A percentile compares a stretch with the other conserved stretches of the same genome.
Conservation (phyloP, 768 basidiomycete species). For the Daedalea quercina region DNA sequence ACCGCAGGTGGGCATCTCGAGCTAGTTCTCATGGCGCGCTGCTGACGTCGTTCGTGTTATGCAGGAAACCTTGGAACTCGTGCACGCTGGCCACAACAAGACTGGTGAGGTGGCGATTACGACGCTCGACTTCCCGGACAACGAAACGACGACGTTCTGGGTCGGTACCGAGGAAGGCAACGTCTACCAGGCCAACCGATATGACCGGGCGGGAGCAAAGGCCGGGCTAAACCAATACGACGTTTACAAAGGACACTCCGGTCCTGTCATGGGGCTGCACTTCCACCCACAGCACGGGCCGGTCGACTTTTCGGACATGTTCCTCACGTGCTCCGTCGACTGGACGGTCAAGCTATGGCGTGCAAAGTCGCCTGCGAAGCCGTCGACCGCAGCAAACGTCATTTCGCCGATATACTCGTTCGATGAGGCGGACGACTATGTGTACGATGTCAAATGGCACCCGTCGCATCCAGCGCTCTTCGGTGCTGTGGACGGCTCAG, state of each 20-base stretch:
- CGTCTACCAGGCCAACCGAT: conserved; percentile 93
- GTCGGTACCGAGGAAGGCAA: conserved; percentile 98
- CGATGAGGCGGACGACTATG: conserved; percentile 97
- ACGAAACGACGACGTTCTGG: conserved; percentile 96
- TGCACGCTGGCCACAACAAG: conserved; percentile 89
- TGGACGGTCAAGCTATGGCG: conserved; percentile 99
- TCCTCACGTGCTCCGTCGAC: conserved; percentile 88
- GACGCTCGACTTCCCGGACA: conserved; percentile 88
- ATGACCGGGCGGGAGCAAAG: conserved; percentile 95
- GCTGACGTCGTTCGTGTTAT: background rate
- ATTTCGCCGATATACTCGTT: conserved; percentile 87
- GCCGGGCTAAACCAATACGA: conserved; percentile 92
- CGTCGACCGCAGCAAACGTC: conserved; percentile 47
- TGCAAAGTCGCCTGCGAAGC: conserved; percentile 68
- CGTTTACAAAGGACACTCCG: conserved; percentile 87
- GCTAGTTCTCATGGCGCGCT: background rate
- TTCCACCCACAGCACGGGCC: conserved; percentile 91
- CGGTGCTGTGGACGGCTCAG: conserved; percentile 89
- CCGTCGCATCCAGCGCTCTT: conserved; percentile 92
- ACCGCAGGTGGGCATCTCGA: conserved; percentile 64
- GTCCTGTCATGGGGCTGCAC: conserved; percentile 89
- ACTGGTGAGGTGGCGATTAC: conserved; percentile 97
- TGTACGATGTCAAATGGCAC: conserved; percentile 99
- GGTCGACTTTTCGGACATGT: conserved; percentile 93
- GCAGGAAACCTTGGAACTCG: conserved; percentile 89